These are phyloP conservation scores for Fusarium nurragi DNA, from an alignment of 2,329 filamentous ascomycete genomes.

Conservation along the genomic window DNA sequence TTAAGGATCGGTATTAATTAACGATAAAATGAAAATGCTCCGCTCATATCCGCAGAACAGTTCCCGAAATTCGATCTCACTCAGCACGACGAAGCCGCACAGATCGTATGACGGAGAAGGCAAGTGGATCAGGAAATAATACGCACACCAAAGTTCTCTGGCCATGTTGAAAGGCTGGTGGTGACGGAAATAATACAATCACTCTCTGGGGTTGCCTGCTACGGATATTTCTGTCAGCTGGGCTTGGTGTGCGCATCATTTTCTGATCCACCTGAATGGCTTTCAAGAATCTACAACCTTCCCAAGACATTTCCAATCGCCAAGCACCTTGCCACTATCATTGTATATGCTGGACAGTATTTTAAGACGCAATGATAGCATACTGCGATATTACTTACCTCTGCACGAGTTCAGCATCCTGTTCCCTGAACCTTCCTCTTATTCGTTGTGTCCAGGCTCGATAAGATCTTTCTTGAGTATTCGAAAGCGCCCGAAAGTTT, in stretches of 20 bases:
- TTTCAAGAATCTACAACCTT: neutral
- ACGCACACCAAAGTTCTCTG: too few species aligned
- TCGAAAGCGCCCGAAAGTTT: neutral
- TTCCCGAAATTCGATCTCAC: slow-evolving; percentile 20
- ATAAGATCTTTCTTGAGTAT: neutral
- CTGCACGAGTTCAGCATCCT: neutral
- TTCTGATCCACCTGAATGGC: too few species aligned
- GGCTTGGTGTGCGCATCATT: too few species aligned
- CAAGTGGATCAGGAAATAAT: too few species aligned
- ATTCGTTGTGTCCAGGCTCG: neutral
- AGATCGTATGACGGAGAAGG: neutral
- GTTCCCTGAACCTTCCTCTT: neutral
- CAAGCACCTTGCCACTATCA: neutral
- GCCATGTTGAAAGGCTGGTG: too few species aligned
- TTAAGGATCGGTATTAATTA: slow-evolving; percentile 3
- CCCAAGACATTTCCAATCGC: neutral
- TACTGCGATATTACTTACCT: neutral
- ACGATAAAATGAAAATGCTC: slow-evolving; percentile 8
- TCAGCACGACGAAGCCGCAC: slow-evolving; percentile 13
- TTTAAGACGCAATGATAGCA: neutral
- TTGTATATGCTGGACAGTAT: neutral
- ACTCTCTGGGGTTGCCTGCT: too few species aligned
- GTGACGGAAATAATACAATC: too few species aligned
- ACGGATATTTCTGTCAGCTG: too few species aligned
- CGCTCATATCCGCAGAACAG: slow-evolving; percentile 16